Evolutionary conservation across 2,329 filamentous ascomycete genomes (phyloP), one percentile per base, ranked within the genome.

Genomic region (Aspergillus pseudoglaucus): DNA sequence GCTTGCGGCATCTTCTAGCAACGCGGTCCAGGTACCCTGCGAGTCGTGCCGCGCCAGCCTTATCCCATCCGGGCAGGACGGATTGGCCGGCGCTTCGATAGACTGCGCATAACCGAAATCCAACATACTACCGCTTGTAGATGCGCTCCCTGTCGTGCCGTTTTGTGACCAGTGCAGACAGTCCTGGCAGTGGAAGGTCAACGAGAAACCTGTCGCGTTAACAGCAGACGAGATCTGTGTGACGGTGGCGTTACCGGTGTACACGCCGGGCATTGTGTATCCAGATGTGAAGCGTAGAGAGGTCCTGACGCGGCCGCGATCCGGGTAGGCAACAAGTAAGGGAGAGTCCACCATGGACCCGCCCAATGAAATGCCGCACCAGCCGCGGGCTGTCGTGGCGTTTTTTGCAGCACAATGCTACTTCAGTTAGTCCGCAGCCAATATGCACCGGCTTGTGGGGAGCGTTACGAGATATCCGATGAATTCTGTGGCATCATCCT

Each of bases 111-210:
- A 82, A 8, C 80, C 81, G 20, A 83, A 61, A 22, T 80, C 63
- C 9, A 76, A 61, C 18, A 59, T 54, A 1, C 72, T 72, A 5
- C 53, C 58, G 37, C 65, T 74, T 14, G 78, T 80, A 5, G 69
- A 69, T 3, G 69, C 68, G 3, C 66, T 69, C 2, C 69, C 69
- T 2, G 62, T 64, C 38, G 67, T 65, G 5, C 73, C 74, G 30
- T 72, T 69, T 43, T 79, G 70, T 53, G 76, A 66, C 75, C 78
- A 81, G 2, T 69, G 58, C 32, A 80, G 66, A 59, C 79, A 82
- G 52, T 74, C 73, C 53, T 81, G 65, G 64, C 83, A 87, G 43
- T 80, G 75, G 66, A 84, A 87, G 14, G 84, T 75, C 44, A 85
- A 60, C 43, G 78, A 77, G 62, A 79, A 87, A 54, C 77, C 70